Evolutionary conservation across 176 grass and related monocot species (phyloP), one percentile per base, ranked within the genome.

Genomic region (Avena sativa): DNA sequence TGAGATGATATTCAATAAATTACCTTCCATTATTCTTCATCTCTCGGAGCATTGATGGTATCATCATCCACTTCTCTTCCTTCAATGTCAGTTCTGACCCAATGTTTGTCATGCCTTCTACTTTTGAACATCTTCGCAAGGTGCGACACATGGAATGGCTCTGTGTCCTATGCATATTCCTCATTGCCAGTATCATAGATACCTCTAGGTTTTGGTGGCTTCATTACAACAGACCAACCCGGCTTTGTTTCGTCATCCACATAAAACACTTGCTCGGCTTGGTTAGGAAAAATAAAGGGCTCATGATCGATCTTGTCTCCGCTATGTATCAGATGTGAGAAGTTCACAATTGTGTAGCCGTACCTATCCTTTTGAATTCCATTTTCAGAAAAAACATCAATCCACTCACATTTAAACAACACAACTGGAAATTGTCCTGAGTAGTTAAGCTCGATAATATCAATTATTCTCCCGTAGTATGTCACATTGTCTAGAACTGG

Each of bases 351-450:
- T 11, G 49, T 87, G 62, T 80, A 71, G 43, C 23, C 61, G 15
- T 70, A 87, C 10, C 61, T 76, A 71, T 87, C 76, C 80, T 79
- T 62, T 23, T 44, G 71, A 28, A 56, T 84, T 19, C 69, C 49
- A 26, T 12, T 16, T 34, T 34, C 14, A 34, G 64, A 67, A 34
- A 34, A 34, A 32, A 67, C 64, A 67, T 81, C 52, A 59, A 72
- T 20, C 78, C 30, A 87, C 47, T 87, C 78, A 81, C 51, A 81
- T 49, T 87, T 81, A 52, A 87, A 87, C 23, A 87, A 64, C 11
- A 81, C 19, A 15, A 87, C 50, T 21, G 17, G 30, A 50, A 74
- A 71, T 2, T 16, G 40, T 43, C 40, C 6, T 1, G 8, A 64
- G 14, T 60, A 81, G 57, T 40, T 87, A 11, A 80, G 43, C 17